Base-by-base conservation (phyloP, 2,329 filamentous ascomycete genomes). In the Fusarium anguioides region DNA sequence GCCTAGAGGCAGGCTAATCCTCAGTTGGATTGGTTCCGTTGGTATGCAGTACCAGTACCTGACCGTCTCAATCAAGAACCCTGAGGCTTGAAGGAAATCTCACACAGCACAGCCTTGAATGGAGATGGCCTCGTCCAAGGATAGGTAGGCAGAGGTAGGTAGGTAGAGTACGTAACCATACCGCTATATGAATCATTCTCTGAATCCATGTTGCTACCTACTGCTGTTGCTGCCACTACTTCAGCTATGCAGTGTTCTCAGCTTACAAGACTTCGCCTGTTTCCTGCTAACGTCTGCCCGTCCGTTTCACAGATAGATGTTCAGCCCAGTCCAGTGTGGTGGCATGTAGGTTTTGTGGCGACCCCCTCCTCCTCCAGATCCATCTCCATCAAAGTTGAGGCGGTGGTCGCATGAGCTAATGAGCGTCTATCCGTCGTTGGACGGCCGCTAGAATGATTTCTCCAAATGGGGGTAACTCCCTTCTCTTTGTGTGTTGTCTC, bases 291-390 rank as follows among this genome's bases (percentile, higher is more conserved):
- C 21, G 41, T 45, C 27, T 59, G 29, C 33, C 27, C 33, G 35
- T 39, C 27, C 33, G 35, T 59, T 41, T 59, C 47, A 49, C 26
- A 39, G 39, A 46, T 48, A 39, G 39, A 46, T 48, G 33, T 45
- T 53, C 46, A 60, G 64, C 41, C 50, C 46, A 65, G 64, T 59
- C 64, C 53, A 60, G 60, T 59, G 45, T 60, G 64, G 45, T 60
- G 64, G 64, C 64, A 64, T 58, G 64, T 64, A 64, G 64, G 64
- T 52, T 67, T 68, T 57, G 45, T 51, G 55, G 64, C 60, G 64
- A 64, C 53, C 48, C 48, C 64, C 64, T 64, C 64, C 37, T 41
- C 24, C 23, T 58, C 53, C 26, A 31, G 40, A 42, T 57, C 54
- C 51, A 37, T 58, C 36, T 55, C 41, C 53, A 55, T 58, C 60